Conservation (phyloP, 805 yeast species). For the Candida michaelii region DNA sequence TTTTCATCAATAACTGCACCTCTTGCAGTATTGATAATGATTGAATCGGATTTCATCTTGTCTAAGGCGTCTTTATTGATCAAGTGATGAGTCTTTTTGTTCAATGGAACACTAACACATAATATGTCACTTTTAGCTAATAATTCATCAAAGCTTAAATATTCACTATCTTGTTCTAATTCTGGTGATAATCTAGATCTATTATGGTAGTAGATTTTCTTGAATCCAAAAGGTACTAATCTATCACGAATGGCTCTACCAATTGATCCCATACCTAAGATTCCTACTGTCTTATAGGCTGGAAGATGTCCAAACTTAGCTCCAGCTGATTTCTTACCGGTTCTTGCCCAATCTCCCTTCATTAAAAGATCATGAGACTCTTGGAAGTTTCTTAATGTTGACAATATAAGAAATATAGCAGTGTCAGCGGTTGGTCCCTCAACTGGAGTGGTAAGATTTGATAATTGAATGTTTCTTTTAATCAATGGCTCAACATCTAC, state of each 20-base stretch:
- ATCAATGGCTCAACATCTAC: conserved; percentile 56
- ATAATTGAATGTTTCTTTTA: conserved; percentile 56
- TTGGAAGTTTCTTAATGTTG: conserved; percentile 69
- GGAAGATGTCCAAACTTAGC: conserved; percentile 74
- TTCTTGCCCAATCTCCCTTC: conserved; percentile 60
- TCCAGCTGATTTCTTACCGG: conserved; percentile 41
- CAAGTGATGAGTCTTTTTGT: conserved; percentile 65
- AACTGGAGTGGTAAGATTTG: conserved; percentile 66
- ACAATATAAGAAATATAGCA: conserved; percentile 60
- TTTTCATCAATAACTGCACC: conserved; percentile 78
- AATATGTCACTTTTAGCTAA: conserved; percentile 64
- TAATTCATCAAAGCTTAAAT: conserved; percentile 70
- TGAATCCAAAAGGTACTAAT: conserved; percentile 74
- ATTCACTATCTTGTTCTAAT: conserved; percentile 67
- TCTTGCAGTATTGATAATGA: conserved; percentile 81
- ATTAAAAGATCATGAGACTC: conserved; percentile 53
- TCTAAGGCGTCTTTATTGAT: conserved; percentile 58
- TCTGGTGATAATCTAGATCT: conserved; percentile 59
- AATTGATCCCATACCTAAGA: conserved; percentile 87
- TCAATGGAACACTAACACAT: conserved; percentile 76
- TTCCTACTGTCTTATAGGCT: conserved; percentile 72
- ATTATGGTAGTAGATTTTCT: conserved; percentile 69
- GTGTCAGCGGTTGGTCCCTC: conserved; percentile 73
- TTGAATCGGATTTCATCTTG: conserved; percentile 77
- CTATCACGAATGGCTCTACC: conserved; percentile 78